Conservation (phyloP, 2,329 filamentous ascomycete species). For the Neonectria hederae region DNA sequence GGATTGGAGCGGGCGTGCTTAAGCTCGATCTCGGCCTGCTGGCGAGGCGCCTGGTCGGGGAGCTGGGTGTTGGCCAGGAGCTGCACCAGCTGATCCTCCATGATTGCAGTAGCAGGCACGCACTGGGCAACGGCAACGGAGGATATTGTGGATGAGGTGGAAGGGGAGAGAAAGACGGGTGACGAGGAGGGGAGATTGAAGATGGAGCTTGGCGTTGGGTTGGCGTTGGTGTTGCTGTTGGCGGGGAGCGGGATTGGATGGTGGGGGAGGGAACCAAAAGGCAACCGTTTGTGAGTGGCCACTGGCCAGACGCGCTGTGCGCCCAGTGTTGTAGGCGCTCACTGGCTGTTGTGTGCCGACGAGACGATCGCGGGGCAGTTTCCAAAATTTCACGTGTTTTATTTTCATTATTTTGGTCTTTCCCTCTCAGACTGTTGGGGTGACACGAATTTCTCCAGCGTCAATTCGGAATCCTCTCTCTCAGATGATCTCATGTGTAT, state of each 20-base stretch:
- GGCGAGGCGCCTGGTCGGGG: constrained; percentile 77
- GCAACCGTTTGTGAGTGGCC: constrained; percentile 27
- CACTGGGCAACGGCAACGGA: constrained; percentile 1
- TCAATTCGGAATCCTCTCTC: background rate
- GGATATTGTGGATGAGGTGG: background rate
- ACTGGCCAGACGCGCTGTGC: constrained; percentile 20
- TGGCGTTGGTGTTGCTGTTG: constrained; percentile 24
- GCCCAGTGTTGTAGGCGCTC: constrained; percentile 12
- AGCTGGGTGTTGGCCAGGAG: constrained; percentile 89
- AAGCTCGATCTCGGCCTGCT: constrained; percentile 86
- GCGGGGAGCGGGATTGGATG: constrained; percentile 23
- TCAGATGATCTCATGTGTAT: background rate
- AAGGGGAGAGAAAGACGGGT: constrained; percentile 1
- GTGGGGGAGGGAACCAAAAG: constrained; percentile 35
- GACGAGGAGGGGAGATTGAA: constrained; percentile 10
- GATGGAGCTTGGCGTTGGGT: constrained; percentile 22
- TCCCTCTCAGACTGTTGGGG: background rate
- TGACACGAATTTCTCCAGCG: background rate
- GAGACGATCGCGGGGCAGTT: constrained; percentile 23
- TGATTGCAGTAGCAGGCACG: constrained; percentile 51
- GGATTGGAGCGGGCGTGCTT: constrained; percentile 73
- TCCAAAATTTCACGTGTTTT: constrained; percentile 23
- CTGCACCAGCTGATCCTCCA: constrained; percentile 93
- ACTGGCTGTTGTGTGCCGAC: background rate
- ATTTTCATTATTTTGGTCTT: background rate